Base-by-base conservation (phyloP, 2,329 filamentous ascomycete species). In the Pleoardoris graminearum region DNA sequence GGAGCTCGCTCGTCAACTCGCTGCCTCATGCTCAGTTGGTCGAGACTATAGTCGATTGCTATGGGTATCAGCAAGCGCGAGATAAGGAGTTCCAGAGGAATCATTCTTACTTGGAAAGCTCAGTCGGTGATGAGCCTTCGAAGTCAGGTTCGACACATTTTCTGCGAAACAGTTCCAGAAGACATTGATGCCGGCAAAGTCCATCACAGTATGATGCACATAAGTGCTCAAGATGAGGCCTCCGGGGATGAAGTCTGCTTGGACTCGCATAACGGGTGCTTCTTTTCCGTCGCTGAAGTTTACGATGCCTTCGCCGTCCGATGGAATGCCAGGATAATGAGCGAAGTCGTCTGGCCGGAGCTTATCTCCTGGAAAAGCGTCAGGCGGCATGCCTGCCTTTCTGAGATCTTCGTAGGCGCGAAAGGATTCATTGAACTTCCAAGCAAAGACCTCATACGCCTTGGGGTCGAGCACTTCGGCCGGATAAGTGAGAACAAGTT, bases 161-260 rank as follows among this genome's bases (percentile, higher is more conserved):
- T 61, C 46, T 21, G 63, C 59, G 27, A 63, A 65, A 3, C 53
- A 50, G 23, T 61, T 55, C 65, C 65, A 70, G 42, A 72, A 69
- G 6, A 55, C 55, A 2, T 56, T 61, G 21, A 69, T 60, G 14
- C 68, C 69, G 6, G 65, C 63, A 25, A 66, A 70, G 47, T 73
- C 70, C 21, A 65, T 57, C 1, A 71, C 63, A 4, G 55, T 63
- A 50, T 73, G 70, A 21, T 71, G 67, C 43, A 63, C 59, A 50
- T 71, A 72, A 29, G 65, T 65, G 49, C 66, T 70, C n/a, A 73
- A 45, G 2, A 70, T 62, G 8, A 73, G 65, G 1, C 70, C 70
- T 12, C 69, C 69, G 2, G 67, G 65, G 19, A 72, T 67, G 53
- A 73, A 73, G 57, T 61, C 67, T 1, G 68, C 69, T 42, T 72